These are phyloP conservation scores for Aspergillus coremiiformis DNA, from an alignment of 495 filamentous ascomycete genomes.

Conservation along the genomic window DNA sequence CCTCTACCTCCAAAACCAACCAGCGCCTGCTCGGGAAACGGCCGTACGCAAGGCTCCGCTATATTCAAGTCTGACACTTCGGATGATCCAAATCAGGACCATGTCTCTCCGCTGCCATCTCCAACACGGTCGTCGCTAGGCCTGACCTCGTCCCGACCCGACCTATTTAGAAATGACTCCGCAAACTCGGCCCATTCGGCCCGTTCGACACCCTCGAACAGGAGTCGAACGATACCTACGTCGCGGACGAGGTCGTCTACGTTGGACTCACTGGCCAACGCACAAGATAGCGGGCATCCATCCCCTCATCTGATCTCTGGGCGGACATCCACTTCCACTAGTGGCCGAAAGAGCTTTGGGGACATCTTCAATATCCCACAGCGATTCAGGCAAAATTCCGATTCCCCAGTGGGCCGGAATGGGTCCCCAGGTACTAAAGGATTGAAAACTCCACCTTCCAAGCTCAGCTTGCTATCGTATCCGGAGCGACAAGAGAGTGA, in stretches of 20 bases:
- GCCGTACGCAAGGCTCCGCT: constrained; percentile 22
- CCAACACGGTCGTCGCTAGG: constrained; percentile 47
- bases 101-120: constrained; percentile 47
- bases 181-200: constrained; percentile 60
- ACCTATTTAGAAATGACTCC: constrained; percentile 53
- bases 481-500: constrained; percentile 83
- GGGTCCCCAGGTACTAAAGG: constrained; percentile 47
- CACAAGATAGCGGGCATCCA: constrained; percentile 48
- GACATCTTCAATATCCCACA: constrained; percentile 71
- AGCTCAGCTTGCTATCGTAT: constrained; percentile 57
- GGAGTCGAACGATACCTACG: constrained; percentile 17
- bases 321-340: constrained; percentile 73
- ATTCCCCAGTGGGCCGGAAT: constrained; percentile 54
- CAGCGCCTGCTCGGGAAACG: constrained; percentile 10
- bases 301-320: constrained; percentile 51
- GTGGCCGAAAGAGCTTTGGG: constrained; percentile 81
- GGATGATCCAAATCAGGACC: constrained; percentile 29
- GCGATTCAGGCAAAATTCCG: constrained; percentile 70
- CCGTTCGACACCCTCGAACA: constrained; percentile 59
- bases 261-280: constrained; percentile 61
- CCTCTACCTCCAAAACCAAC: constrained; percentile 68
- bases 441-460: constrained; percentile 60
- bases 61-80: constrained; percentile 20
- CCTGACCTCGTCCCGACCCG: constrained; percentile 31
- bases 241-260: constrained; percentile 77